Evolutionary conservation across 768 basidiomycete genomes (phyloP).

Genomic region (Neoboletus magnificus): DNA sequence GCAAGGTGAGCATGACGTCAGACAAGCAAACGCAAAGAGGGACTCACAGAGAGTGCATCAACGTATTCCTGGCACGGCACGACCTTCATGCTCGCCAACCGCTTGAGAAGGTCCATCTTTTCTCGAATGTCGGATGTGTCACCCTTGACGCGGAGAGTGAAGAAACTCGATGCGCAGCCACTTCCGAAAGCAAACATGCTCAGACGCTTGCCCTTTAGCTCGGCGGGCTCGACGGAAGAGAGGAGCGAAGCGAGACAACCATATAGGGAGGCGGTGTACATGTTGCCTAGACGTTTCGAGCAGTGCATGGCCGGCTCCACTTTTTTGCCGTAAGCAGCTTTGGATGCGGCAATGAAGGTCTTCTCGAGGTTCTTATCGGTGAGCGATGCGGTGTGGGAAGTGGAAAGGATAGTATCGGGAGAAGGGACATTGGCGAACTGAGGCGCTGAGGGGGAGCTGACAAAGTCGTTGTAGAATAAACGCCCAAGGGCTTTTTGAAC

Average conservation of each 20-base stretch:
- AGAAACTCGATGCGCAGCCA: conserved; percentile 95
- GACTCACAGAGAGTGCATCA: conserved; percentile 66
- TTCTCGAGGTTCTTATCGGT: conserved; percentile 97
- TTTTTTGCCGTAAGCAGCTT: conserved; percentile 67
- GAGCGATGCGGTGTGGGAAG: conserved; percentile 69
- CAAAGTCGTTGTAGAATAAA: conserved; percentile 89
- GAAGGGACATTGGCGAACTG: conserved; percentile 68
- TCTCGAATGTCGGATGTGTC: conserved; percentile 77
- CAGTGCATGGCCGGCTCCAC: conserved; percentile 82
- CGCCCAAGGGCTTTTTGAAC: conserved; percentile 97
- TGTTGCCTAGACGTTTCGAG: conserved; percentile 92
- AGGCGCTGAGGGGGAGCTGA: conserved; percentile 65
- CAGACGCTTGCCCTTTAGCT: conserved; percentile 78
- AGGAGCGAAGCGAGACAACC: conserved; percentile 90
- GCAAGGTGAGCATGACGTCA: not conserved
- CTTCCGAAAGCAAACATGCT: conserved; percentile 96
- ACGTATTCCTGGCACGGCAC: conserved; percentile 92
- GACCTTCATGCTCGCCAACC: conserved; percentile 84
- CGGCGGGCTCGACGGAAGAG: conserved; percentile 63
- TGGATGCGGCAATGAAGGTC: conserved; percentile 80
- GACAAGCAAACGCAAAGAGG: not conserved
- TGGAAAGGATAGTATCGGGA: conserved; percentile 64
- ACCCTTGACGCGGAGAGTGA: conserved; percentile 80
- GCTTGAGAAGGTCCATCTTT: conserved; percentile 77
- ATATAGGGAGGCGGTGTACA: conserved; percentile 97